phyloP scores from a whole-genome alignment of 441 rosid species.

The Gossypium davidsonii region DNA sequence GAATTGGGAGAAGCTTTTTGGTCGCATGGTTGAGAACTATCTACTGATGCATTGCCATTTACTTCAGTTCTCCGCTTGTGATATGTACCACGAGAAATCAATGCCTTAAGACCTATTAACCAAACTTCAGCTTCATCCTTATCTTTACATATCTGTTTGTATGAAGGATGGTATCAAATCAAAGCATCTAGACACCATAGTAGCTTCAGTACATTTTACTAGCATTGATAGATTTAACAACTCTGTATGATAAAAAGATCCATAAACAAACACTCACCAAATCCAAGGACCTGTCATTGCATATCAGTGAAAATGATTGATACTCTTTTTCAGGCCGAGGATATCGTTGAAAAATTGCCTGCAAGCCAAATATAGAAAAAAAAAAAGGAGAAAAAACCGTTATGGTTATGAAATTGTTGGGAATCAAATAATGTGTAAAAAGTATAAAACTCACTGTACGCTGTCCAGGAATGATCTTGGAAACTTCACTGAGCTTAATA shows the following conservation, averaged over 20 bases:
- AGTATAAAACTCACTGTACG: constrained; percentile 66
- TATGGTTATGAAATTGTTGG: neutral
- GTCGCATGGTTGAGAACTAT: constrained; percentile 38
- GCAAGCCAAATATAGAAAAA: constrained; percentile 13
- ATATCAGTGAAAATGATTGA: constrained; percentile 52
- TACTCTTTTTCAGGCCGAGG: constrained; percentile 63
- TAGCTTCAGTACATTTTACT: neutral
- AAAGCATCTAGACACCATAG: neutral
- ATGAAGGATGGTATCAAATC: constrained; percentile 6
- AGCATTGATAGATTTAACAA: neutral
- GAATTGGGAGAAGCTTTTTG: constrained; percentile 36
- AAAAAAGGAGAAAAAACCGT: neutral
- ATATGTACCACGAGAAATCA: constrained; percentile 38
- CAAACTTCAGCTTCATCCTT: constrained; percentile 74
- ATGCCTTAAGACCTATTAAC: constrained; percentile 71
- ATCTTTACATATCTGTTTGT: constrained; percentile 56
- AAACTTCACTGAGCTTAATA: constrained; percentile 59
- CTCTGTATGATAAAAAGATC: constrained; percentile 3
- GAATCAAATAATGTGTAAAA: constrained; percentile 5
- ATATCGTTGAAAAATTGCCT: constrained; percentile 70
- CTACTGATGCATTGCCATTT: constrained; percentile 40
- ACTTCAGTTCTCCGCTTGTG: constrained; percentile 43
- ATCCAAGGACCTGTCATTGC: constrained; percentile 46
- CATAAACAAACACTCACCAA: constrained; percentile 31
- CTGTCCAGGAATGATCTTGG: constrained; percentile 77